Evolutionary conservation across 1,139 yeast species (phyloP).

Genomic region (Suhomyces atakaporum): DNA sequence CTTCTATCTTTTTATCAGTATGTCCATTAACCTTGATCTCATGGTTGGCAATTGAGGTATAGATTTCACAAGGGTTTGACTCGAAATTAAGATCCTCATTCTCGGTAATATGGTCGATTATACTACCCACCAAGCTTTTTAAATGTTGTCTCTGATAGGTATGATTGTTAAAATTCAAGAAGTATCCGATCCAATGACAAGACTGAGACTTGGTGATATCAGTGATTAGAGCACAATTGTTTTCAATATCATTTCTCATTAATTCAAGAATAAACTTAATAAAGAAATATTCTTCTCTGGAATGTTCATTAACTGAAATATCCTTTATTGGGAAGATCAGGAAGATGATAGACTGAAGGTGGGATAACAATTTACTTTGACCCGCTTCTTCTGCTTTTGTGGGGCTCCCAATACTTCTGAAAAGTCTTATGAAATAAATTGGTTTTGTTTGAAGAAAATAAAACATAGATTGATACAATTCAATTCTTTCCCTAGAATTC

Average conservation of each 20-base stretch:
- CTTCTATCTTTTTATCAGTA: conserved; percentile 28
- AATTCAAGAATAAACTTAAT: conserved; percentile 60
- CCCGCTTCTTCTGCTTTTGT: conserved; percentile 21
- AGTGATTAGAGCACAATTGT: conserved; percentile 28
- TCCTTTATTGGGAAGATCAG: conserved; percentile 48
- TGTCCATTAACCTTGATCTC: conserved; percentile 51
- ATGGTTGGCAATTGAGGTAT: conserved; percentile 45
- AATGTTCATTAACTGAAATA: conserved; percentile 32
- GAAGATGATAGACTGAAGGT: conserved; percentile 49
- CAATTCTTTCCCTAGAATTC: conserved; percentile 47
- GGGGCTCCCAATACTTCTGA: conserved; percentile 22
- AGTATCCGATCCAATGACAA: conserved; percentile 51
- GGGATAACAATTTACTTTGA: conserved; percentile 22
- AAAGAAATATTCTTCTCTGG: conserved; percentile 76
- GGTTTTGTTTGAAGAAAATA: conserved; percentile 87
- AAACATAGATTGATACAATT: conserved; percentile 73
- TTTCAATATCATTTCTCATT: conserved; percentile 47
- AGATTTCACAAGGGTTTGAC: conserved; percentile 75
- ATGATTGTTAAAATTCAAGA: conserved; percentile 57
- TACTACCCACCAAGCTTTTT: conserved; percentile 54
- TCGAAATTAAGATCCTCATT: conserved; percentile 68
- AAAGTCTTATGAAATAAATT: conserved; percentile 60
- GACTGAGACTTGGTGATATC: conserved; percentile 38
- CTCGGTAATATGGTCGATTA: conserved; percentile 49
- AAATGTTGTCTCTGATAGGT: conserved; percentile 62